Evolutionary conservation across 2,329 filamentous ascomycete species (phyloP).

Genomic region (Periconia sp.): DNA sequence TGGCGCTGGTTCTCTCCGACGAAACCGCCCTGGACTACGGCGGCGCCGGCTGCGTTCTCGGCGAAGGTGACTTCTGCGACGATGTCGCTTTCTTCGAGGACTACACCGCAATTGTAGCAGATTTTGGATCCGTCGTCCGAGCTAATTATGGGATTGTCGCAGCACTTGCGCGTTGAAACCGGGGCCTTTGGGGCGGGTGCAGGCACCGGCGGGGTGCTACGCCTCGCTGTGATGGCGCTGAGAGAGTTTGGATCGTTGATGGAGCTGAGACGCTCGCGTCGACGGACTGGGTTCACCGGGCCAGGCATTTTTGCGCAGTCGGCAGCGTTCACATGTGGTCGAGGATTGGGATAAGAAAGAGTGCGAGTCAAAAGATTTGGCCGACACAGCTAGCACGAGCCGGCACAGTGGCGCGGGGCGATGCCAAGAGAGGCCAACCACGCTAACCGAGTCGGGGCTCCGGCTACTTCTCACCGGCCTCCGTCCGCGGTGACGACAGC

Average conservation of each 20-base stretch:
- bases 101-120: slow-evolving; percentile 83
- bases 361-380: slow-evolving; percentile 1
- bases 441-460: too few relatives aligned
- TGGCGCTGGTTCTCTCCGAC: slow-evolving; percentile 86
- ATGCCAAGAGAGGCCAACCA: too few relatives aligned
- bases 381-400: too few relatives aligned
- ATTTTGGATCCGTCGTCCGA: slow-evolving; percentile 24
- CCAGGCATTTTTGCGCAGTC: slow-evolving; percentile 22
- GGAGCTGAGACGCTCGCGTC: slow-evolving; percentile 29
- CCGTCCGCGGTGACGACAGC: too few relatives aligned
- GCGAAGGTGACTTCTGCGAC: slow-evolving; percentile 92
- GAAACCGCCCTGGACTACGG: slow-evolving; percentile 88
- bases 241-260: slow-evolving; percentile 25
- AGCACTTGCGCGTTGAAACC: slow-evolving; percentile 24
- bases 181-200: slow-evolving; percentile 11
- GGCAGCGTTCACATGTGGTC: too few relatives aligned
- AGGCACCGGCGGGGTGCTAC: slow-evolving; percentile 23
- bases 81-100: slow-evolving; percentile 86
- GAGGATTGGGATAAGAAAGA: slow-evolving; percentile 1
- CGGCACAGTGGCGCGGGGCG: too few relatives aligned
- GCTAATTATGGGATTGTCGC: slow-evolving; percentile 32
- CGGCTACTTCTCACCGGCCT: too few relatives aligned
- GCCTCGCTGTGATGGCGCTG: slow-evolving; percentile 25
- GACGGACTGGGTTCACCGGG: slow-evolving; percentile 18
- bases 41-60: slow-evolving; percentile 83